Evolutionary conservation across 1,139 yeast species (phyloP).

Genomic region (Pichia sp.): DNA sequence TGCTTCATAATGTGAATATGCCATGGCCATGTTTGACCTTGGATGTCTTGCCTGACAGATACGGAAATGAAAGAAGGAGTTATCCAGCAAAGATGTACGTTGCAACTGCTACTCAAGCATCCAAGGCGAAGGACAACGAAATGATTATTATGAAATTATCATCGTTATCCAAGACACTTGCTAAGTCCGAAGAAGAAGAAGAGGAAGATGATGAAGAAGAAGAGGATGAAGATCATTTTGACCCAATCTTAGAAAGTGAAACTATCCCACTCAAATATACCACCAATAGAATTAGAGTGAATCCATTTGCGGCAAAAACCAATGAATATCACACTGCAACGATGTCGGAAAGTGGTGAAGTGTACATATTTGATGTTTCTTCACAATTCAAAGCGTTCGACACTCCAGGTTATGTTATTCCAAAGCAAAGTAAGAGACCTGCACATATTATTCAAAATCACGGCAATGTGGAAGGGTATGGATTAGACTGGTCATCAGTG

Average conservation of each 20-base stretch:
- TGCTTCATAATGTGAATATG: constrained; percentile 88
- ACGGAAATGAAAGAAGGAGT: constrained; percentile 82
- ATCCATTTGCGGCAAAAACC: constrained; percentile 68
- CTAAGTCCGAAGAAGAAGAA: constrained; percentile 67
- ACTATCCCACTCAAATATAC: constrained; percentile 70
- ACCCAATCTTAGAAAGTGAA: constrained; percentile 85
- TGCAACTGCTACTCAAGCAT: constrained; percentile 94
- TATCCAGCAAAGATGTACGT: constrained; percentile 85
- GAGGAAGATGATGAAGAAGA: constrained; percentile 50
- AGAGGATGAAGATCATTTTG: constrained; percentile 60
- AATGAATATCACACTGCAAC: constrained; percentile 78
- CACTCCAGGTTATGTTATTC: constrained; percentile 76
- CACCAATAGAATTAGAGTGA: constrained; percentile 82
- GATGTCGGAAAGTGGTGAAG: constrained; percentile 89
- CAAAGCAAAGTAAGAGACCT: constrained; percentile 74
- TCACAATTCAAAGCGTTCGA: constrained; percentile 80
- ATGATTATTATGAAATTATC: constrained; percentile 77
- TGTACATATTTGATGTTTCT: constrained; percentile 70
- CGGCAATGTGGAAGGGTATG: constrained; percentile 97
- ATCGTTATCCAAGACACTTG: constrained; percentile 76
- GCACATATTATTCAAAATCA: constrained; percentile 78
- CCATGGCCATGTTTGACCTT: constrained; percentile 98
- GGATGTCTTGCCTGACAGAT: constrained; percentile 77
- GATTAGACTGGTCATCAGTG: constrained; percentile 93
- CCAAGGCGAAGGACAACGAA: constrained; percentile 80